phyloP scores from a whole-genome alignment of 768 basidiomycete species.

The Leccinum subtestaceum region DNA sequence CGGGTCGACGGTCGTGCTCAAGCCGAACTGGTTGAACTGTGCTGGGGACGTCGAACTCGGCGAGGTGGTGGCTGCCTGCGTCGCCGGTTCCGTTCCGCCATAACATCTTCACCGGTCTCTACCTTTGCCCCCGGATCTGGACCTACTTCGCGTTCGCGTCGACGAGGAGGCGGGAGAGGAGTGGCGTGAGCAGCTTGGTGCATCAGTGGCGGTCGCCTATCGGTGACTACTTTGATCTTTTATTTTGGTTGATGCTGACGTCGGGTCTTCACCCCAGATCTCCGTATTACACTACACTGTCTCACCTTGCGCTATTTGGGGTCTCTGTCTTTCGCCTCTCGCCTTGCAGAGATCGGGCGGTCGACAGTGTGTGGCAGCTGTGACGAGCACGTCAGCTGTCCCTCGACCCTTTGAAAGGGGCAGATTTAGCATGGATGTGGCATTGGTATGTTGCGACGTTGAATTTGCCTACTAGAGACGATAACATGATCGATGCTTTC shows the following conservation, averaged over 20 bases:
- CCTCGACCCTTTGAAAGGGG: too few relatives aligned
- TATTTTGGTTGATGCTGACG: neutral
- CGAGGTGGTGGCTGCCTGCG: constrained; percentile 26
- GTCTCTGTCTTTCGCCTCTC: neutral
- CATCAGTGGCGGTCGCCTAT: constrained; percentile 64
- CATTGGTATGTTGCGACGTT: too few relatives aligned
- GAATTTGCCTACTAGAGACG: too few relatives aligned
- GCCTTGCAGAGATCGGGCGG: constrained; percentile 11
- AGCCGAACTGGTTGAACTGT: constrained; percentile 25
- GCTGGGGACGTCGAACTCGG: constrained; percentile 25
- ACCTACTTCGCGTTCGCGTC: neutral
- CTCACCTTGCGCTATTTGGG: neutral
- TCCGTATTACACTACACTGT: neutral
- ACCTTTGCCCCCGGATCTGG: neutral
- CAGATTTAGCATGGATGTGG: too few relatives aligned
- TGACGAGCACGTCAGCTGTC: neutral
- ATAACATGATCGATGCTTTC: too few relatives aligned
- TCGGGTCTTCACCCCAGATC: neutral
- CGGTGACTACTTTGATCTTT: constrained; percentile 37
- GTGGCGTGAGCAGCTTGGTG: constrained; percentile 46
- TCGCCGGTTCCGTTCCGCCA: too few relatives aligned
- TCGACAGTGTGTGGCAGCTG: neutral
- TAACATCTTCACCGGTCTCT: neutral
- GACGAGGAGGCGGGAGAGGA: constrained; percentile 21
- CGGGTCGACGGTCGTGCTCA: constrained; percentile 6